Evolutionary conservation across 768 basidiomycete species (phyloP), one percentile per base, ranked within the genome.

Genomic region (Albatrellus ellisii): DNA sequence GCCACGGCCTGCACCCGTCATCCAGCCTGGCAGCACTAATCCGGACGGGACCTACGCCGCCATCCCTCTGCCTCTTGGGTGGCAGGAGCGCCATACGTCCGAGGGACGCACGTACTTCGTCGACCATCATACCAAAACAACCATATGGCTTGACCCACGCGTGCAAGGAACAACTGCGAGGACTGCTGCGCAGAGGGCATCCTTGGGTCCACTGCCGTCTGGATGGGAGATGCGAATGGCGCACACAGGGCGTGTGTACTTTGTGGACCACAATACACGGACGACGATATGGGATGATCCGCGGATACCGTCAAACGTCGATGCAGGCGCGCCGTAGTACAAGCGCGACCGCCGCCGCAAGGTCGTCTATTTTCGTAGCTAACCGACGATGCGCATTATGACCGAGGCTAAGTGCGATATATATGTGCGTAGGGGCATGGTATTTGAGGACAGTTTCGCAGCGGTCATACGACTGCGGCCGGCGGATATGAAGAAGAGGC

Each of bases 211-310:
- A 6, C 67, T 94, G 27, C 90, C 90, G 4, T 83, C 79, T 34
- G 90, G 89, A 46, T 94, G 89, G 89, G 90, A 94, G 62, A 92
- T 92, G 90, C 72, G 90, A 15, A 61, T 92, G 40, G 91, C 90
- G 1, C 79, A 79, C 1, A 88, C 83, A 0, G 72, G 73, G 6
- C 71, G 88, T 26, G 80, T 92, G 14, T 94, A 94, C 62, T 94
- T 90, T 51, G 89, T 92, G 11, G 90, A 92, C 56, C 90, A 94
- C 61, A 91, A 82, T 48, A 83, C 80, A 27, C 72, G 82, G 41
- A 88, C 88, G 14, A 92, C 90, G 12, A 76, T 85, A 5, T 92
- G 89, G 90, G 90, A 92, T 55, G 90, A 94, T 58, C 90, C 89
- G 15, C 75, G 90, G 39, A 59, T 91, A 39, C 89, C 90, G 0